Evolutionary conservation across 176 grass and related monocot species (phyloP).

Genomic region (Tillandsia fasciculata): DNA sequence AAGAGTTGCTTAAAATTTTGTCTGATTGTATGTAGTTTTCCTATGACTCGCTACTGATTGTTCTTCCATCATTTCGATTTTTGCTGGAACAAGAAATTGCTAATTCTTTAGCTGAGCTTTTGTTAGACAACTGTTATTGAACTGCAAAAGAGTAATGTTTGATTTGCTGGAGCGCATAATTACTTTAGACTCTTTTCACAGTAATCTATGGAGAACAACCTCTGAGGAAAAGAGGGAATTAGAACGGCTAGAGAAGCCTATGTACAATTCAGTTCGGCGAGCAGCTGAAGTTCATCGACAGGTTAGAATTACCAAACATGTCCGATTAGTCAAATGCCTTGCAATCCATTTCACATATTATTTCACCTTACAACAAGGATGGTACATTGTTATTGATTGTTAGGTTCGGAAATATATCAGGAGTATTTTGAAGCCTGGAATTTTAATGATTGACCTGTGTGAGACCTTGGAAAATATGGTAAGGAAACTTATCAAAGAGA

Average conservation of each 20-base stretch:
- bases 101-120: neutral
- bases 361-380: constrained; percentile 8
- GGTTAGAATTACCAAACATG: constrained; percentile 26
- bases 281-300: constrained; percentile 99
- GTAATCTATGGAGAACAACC: constrained; percentile 90
- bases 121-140: neutral
- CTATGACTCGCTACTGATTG: neutral
- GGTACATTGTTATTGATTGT: constrained; percentile 6
- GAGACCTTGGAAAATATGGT: constrained; percentile 57
- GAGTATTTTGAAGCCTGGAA: constrained; percentile 88
- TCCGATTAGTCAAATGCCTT: neutral
- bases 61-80: neutral
- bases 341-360: neutral
- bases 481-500: constrained; percentile 27
- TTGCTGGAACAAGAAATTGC: neutral
- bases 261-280: constrained; percentile 75
- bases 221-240: constrained; percentile 92
- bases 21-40: neutral
- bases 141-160: neutral
- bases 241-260: constrained; percentile 72
- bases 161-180: constrained; percentile 7
- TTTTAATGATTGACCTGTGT: constrained; percentile 88
- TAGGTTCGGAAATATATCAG: constrained; percentile 94
- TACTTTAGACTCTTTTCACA: constrained; percentile 25
- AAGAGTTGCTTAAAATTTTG: neutral